Conservation (phyloP, 257 asterid species). For the Hygrophila difformis region DNA sequence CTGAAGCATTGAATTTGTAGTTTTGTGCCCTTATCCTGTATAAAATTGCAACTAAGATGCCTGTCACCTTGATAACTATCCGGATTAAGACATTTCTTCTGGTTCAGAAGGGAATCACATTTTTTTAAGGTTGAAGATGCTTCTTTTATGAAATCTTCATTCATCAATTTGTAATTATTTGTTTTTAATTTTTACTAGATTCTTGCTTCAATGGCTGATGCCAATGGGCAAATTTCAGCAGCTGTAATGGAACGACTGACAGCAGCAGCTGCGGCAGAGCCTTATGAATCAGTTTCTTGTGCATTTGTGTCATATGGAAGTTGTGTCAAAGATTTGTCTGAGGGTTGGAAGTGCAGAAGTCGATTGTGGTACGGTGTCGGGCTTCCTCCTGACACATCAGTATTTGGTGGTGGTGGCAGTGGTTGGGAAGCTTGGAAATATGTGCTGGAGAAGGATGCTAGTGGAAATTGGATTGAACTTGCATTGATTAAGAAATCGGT, state of each 20-base stretch:
- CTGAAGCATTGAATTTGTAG: neutral
- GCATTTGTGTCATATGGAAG: conserved; percentile 97
- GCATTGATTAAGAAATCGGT: conserved; percentile 85
- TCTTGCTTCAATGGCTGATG: conserved; percentile 92
- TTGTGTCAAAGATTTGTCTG: conserved; percentile 70
- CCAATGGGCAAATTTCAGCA: conserved; percentile 77
- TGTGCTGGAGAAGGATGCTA: conserved; percentile 74
- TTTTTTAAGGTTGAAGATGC: too few species aligned
- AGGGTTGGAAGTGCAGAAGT: conserved; percentile 98
- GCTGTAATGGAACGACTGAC: conserved; percentile 83
- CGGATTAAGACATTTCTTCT: too few species aligned
- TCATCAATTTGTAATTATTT: neutral
- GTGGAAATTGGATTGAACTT: conserved; percentile 92
- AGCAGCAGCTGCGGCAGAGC: conserved; percentile 95
- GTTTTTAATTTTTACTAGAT: conserved; percentile 34
- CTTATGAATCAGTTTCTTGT: conserved; percentile 84
- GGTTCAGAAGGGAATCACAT: conserved; percentile 13
- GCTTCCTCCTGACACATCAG: conserved; percentile 42
- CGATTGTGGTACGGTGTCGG: conserved; percentile 93
- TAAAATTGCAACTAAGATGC: conserved; percentile 11
- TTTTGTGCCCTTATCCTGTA: neutral
- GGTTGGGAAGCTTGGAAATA: conserved; percentile 96
- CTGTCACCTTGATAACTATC: conserved; percentile 3
- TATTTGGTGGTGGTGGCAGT: conserved; percentile 90
- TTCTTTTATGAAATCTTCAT: conserved; percentile 8